Percentiles rank a stretch among this genome's conserved stretches.
phyloP scores from a whole-genome alignment of 768 basidiomycete genomes.

The Lactarius indigo region DNA sequence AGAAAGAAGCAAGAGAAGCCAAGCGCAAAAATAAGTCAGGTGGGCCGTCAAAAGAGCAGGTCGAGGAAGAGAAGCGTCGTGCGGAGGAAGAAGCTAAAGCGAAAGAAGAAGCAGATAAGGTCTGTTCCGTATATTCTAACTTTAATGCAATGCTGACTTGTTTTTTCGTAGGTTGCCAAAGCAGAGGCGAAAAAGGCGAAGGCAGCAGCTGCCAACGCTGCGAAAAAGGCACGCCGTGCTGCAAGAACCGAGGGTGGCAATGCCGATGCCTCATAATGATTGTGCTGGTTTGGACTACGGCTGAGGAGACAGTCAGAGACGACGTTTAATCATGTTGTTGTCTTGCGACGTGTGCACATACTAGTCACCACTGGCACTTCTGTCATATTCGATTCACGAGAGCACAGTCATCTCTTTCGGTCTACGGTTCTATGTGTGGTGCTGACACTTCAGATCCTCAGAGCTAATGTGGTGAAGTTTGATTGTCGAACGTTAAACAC shows the following conservation, averaged over 20 bases:
- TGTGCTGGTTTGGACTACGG: neutral
- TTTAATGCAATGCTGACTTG: neutral
- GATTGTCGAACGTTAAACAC: neutral
- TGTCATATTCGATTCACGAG: neutral
- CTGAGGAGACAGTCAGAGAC: constrained; percentile 1
- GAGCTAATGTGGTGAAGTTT: neutral
- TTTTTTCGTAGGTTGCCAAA: constrained; percentile 43
- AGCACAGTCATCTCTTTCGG: neutral
- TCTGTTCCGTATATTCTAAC: constrained; percentile 29
- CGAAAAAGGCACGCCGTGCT: constrained; percentile 81
- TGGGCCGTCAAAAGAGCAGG: constrained; percentile 47
- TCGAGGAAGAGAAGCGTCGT: constrained; percentile 56
- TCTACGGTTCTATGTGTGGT: neutral
- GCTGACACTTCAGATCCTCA: neutral
- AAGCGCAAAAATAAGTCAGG: constrained; percentile 68
- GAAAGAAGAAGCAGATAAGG: constrained; percentile 86
- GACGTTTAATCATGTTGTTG: neutral
- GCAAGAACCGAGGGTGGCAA: constrained; percentile 53
- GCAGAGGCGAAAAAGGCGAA: constrained; percentile 84
- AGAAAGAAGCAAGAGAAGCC: constrained; percentile 90
- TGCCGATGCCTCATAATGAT: constrained; percentile 12
- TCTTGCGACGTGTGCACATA: neutral
- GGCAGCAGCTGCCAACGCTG: constrained; percentile 81
- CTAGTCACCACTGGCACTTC: neutral
- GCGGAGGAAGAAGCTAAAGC: constrained; percentile 68